Conservation (phyloP, 371 early-diverging fungal genomes). For the Mortierella sp. region DNA sequence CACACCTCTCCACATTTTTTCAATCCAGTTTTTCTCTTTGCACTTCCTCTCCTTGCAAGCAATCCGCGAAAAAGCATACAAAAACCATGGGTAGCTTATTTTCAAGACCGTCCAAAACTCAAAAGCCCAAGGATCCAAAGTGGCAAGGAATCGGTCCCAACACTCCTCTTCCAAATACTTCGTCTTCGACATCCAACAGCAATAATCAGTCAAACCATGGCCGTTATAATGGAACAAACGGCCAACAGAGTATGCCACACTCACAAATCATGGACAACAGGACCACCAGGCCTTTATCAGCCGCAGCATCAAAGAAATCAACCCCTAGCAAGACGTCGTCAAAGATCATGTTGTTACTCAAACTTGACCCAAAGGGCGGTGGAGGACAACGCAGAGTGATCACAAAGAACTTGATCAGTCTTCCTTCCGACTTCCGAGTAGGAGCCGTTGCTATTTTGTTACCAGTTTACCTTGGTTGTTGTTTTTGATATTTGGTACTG, state of each 20-base stretch:
- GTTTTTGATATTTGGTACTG: too few species aligned
- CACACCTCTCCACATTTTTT: too few species aligned
- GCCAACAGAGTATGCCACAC: constrained; percentile 14
- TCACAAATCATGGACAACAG: constrained; percentile 28
- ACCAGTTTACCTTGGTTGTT: not conserved
- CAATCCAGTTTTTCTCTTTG: not conserved
- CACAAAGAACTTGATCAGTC: constrained; percentile 48
- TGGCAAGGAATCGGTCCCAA: constrained; percentile 56
- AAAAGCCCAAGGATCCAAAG: constrained; percentile 42
- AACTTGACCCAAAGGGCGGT: constrained; percentile 45
- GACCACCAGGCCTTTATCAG: constrained; percentile 7
- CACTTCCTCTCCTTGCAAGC: not conserved
- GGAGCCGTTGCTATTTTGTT: too few species aligned
- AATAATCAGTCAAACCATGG: constrained; percentile 4
- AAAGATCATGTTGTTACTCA: constrained; percentile 43
- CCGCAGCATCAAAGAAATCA: constrained; percentile 13
- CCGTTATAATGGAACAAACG: not conserved
- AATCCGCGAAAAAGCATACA: not conserved
- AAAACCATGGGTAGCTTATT: constrained; percentile 38
- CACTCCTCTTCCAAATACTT: constrained; percentile 30
- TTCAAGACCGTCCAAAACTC: constrained; percentile 37
- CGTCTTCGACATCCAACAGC: constrained; percentile 7
- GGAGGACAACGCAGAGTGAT: constrained; percentile 39
- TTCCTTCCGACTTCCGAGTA: constrained; percentile 54
- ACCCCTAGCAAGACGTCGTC: constrained; percentile 8